Base-by-base conservation (phyloP, 2,329 filamentous ascomycete genomes). In the Colletotrichum simmondsii region DNA sequence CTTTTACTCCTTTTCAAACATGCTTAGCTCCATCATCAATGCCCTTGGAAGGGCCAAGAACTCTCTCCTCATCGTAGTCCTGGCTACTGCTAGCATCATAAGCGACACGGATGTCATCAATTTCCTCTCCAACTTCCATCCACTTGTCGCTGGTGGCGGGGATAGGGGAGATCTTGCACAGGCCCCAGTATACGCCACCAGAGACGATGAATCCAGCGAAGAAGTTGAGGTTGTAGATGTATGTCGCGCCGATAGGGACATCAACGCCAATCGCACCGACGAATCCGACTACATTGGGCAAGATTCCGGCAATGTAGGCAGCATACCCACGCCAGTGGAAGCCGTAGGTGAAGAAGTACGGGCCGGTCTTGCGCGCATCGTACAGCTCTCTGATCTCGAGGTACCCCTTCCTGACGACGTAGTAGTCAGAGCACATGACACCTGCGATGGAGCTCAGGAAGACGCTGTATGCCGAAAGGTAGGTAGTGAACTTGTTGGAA, bases 381-480 rank as follows among this genome's bases (percentile, higher is more conserved):
- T 97, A 98, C 0, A 98, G 88, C 68, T 94, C 91, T 77, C 90
- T 92, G 76, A 96, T 86, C 75, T 95, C 90, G 2, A 97, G 86
- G 80, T 95, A 97, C 5, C 95, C 95, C 71, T 89, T 92, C 71
- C 95, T 93, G 5, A 98, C 94, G 68, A 93, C 74, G 82, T 97
- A 98, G 85, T 98, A 98, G 82, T 98, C 95, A 76, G 88, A 90
- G 73, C 95, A 87, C 85, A 98, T 97, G 75, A 97, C 94, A n/a
- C 95, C 95, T 0, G 94, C 95, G 75, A 98, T 97, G 56, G 93
- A 95, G 72, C 93, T 95, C n/a, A 98, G 88, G 84, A 98, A 98
- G 69, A 98, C 95, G 3, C 93, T 95, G 85, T 98, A 98, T 1
- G 95, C 93, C 1, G 94, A 97, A 1, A 98, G 90, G 80, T 98